phyloP scores from a whole-genome alignment of 2,329 filamentous ascomycete species.

The Alternaria novae-zelandiae region DNA sequence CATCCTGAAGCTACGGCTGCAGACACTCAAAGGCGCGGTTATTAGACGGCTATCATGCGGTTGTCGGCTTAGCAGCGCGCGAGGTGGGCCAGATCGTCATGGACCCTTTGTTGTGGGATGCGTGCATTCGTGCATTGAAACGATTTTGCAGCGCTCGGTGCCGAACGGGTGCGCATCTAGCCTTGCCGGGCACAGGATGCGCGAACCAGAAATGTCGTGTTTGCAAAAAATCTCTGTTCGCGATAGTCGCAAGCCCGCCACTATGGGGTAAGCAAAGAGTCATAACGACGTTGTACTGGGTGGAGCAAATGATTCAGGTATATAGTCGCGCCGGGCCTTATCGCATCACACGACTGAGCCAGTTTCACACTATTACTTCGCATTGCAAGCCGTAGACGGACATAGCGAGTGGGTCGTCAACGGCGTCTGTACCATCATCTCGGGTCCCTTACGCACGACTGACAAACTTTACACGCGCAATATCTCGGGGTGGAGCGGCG shows the following conservation, averaged over 20 bases:
- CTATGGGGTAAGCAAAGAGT: constrained; percentile 1
- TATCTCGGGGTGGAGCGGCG: constrained; percentile 13
- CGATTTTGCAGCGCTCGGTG: not conserved
- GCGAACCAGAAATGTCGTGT: not conserved
- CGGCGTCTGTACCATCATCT: constrained; percentile 1
- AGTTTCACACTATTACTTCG: not conserved
- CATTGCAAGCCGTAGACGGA: not conserved
- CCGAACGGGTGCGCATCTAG: constrained; percentile 7
- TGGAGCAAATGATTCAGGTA: constrained; percentile 14
- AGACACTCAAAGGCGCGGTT: not conserved
- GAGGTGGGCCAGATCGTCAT: constrained; percentile 5
- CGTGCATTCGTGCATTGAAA: not conserved
- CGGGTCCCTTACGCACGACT: not conserved
- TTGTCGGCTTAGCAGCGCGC: not conserved
- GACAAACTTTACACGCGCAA: not conserved
- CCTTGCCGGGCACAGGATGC: not conserved
- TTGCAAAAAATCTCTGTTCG: not conserved
- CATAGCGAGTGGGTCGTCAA: not conserved
- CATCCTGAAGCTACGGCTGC: not conserved
- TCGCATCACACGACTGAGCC: not conserved
- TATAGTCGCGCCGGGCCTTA: not conserved
- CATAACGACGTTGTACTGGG: not conserved
- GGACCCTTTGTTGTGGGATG: not conserved
- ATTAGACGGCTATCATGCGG: not conserved
- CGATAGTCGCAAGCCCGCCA: not conserved